Evolutionary conservation across 495 filamentous ascomycete species (phyloP).

Genomic region (Penicillium pancosmium): DNA sequence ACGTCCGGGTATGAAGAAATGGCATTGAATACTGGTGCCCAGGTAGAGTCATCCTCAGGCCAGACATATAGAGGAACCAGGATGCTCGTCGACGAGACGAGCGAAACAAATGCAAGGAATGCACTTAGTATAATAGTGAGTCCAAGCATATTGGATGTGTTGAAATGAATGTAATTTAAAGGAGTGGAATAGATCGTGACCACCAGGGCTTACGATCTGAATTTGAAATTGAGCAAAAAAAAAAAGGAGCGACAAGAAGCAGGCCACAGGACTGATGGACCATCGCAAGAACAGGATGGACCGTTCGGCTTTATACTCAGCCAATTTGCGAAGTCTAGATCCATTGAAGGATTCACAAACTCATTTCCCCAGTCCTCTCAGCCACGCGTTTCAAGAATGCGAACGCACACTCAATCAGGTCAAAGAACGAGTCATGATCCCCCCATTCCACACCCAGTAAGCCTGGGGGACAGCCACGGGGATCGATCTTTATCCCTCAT

Average conservation of each 20-base stretch:
- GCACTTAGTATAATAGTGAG: slow-evolving; percentile 7
- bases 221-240: neutral
- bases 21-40: slow-evolving; percentile 43
- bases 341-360: slow-evolving; percentile 6
- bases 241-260: slow-evolving; percentile 14
- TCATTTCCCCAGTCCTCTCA: slow-evolving; percentile 3
- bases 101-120: slow-evolving; percentile 3
- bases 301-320: neutral
- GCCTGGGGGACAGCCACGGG: neutral
- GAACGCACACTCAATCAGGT: neutral
- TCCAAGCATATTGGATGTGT: slow-evolving; percentile 11
- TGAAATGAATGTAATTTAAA: slow-evolving; percentile 8
- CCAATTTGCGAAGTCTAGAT: neutral
- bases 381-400: slow-evolving; percentile 14
- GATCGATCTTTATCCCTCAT: neutral
- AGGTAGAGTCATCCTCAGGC: slow-evolving; percentile 41
- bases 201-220: slow-evolving; percentile 1
- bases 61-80: slow-evolving; percentile 55
- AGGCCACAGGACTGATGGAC: slow-evolving; percentile 7
- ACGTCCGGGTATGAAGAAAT: slow-evolving; percentile 37
- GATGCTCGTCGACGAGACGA: slow-evolving; percentile 33
- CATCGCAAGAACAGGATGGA: neutral
- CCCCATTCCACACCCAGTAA: neutral
- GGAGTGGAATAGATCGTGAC: slow-evolving; percentile 2
- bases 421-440: slow-evolving; percentile 1